Evolutionary conservation across 225 moss, liverwort and hornwort genomes (phyloP).

Genomic region (Thuidium tamariscinum): DNA sequence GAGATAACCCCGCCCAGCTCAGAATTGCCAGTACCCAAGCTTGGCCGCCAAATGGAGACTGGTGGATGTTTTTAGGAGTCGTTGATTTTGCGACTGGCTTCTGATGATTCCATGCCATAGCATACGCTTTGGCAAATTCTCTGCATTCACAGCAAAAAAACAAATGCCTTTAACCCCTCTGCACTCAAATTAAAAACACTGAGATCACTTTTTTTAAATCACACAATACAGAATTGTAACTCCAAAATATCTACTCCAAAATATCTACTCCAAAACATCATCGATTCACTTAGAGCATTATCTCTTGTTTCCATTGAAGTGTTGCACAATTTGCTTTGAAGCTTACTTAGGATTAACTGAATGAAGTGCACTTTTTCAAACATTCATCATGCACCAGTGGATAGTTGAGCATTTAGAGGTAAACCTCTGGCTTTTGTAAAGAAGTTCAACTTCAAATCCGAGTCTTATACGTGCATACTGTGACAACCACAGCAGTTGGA

Average conservation of each 20-base stretch:
- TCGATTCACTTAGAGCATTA: not conserved
- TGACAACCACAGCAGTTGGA: not conserved
- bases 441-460: too few relatives aligned
- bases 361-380: not conserved
- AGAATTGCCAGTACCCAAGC: constrained; percentile 41
- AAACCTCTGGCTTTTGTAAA: not conserved
- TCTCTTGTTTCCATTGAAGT: too few relatives aligned
- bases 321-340: not conserved
- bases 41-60: constrained; percentile 43
- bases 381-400: not conserved
- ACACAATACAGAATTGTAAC: not conserved
- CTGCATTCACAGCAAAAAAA: constrained; percentile 6
- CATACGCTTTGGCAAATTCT: constrained; percentile 25
- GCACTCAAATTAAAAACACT: not conserved
- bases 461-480: not conserved
- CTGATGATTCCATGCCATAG: constrained; percentile 6
- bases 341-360: not conserved
- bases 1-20: constrained; percentile 31
- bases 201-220: too few relatives aligned
- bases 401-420: not conserved
- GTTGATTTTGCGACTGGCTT: not conserved
- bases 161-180: not conserved
- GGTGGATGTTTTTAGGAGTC: constrained; percentile 27
- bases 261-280: not conserved
- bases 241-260: not conserved